Percentiles rank a stretch among this genome's conserved stretches.
phyloP scores from a whole-genome alignment of 331 rosid species.

The Pyracantha coccinea region DNA sequence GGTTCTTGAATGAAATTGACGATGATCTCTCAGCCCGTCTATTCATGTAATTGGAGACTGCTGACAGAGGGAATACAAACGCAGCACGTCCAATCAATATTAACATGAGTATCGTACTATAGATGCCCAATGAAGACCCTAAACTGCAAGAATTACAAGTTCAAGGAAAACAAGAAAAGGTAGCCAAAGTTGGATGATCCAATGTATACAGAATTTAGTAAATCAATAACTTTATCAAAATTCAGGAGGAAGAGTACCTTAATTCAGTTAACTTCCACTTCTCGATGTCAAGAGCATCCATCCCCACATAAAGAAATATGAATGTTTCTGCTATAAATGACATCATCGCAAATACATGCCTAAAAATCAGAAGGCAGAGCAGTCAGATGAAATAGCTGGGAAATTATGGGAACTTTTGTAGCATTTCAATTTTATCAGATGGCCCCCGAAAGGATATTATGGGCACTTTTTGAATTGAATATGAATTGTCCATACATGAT shows the following conservation, averaged over 20 bases:
- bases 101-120: slow-evolving; percentile 42
- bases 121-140: slow-evolving; percentile 47
- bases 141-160: slow-evolving; percentile 29
- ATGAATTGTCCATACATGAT: slow-evolving; percentile 13
- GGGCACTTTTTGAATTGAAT: too few relatives aligned
- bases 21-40: slow-evolving; percentile 32
- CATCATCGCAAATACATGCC: slow-evolving; percentile 81
- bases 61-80: slow-evolving; percentile 79
- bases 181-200: background rate
- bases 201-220: too few relatives aligned
- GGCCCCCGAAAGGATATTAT: too few relatives aligned
- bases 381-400: background rate
- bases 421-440: too few relatives aligned
- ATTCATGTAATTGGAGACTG: slow-evolving; percentile 52
- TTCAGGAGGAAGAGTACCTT: slow-evolving; percentile 37
- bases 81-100: slow-evolving; percentile 76
- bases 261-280: slow-evolving; percentile 73
- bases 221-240: background rate
- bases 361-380: slow-evolving; percentile 20
- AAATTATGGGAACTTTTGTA: background rate
- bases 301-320: slow-evolving; percentile 90
- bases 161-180: background rate
- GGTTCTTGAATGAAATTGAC: slow-evolving; percentile 53
- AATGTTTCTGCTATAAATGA: slow-evolving; percentile 84
- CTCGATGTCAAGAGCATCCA: slow-evolving; percentile 89